Base-by-base conservation (phyloP, 2,329 filamentous ascomycete genomes). In the Fusarium denticulatum region DNA sequence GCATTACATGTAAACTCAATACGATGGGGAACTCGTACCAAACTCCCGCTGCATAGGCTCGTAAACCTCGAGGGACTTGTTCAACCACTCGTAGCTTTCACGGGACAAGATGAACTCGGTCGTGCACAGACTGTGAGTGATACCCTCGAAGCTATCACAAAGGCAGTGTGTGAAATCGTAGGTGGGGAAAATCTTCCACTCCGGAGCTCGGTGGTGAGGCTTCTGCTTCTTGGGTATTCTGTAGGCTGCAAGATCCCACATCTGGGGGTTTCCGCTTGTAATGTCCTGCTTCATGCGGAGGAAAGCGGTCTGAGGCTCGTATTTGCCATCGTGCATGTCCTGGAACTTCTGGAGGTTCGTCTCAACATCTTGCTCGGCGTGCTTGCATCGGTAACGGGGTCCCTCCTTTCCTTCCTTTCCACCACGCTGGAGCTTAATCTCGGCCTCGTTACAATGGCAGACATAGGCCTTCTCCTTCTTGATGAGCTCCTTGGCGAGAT, bases 171-270 rank as follows among this genome's bases (percentile, higher is more conserved):
- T 93, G 80, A 97, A 97, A 81, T 97, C 95, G 79, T 98, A 98
- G 0, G 96, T 97, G 0, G 96, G 96, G 81, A 97, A 98, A 72
- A 98, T 97, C 82, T 91, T 92, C 95, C 95, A 98, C 79, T 92
- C 91, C 36, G 93, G 94, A 0, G 95, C 97, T 40, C 94, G 89
- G 82, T 94, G 91, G 80, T 97, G 94, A 47, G 91, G 88, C 69
- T 86, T 87, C 65, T 89, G 84, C 46, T 93, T 91, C 78, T 92
- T 89, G 69, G 94, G 88, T 62, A 98, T 92, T 69, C 96, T 91
- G 83, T 97, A 98, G 22, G 96, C 96, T 5, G 94, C 93, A 60
- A 97, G 84, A 86, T 98, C 96, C 96, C 96, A 98, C 93, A 97
- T 95, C 83, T 97, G 94, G 12, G 95, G 95, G 81, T 98, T 98